phyloP scores from a whole-genome alignment of 2,329 filamentous ascomycete genomes.

The Teratosphaeria pseudoeucalypti region DNA sequence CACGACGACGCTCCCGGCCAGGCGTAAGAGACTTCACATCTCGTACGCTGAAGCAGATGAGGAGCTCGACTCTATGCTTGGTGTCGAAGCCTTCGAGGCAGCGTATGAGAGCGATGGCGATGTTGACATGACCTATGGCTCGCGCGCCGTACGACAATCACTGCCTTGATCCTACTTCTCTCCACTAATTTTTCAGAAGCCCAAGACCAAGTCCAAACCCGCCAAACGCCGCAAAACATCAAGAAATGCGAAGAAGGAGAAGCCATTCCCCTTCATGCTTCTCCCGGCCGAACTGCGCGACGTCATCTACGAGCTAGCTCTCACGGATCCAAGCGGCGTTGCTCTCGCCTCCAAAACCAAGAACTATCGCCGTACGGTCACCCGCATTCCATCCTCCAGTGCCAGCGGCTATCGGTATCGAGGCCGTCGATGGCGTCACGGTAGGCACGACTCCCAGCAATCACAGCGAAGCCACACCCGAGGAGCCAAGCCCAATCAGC shows the following conservation, averaged over 20 bases:
- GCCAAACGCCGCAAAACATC: conserved; percentile 2
- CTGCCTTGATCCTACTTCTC: too few relatives aligned
- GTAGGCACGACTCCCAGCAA: background rate
- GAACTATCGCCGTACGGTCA: conserved; percentile 12
- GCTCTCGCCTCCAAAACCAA: conserved; percentile 11
- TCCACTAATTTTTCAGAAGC: background rate
- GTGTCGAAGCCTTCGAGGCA: conserved; percentile 1
- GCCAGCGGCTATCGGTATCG: background rate
- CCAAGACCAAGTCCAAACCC: conserved; percentile 1
- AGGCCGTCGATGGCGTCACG: background rate
- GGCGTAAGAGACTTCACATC: conserved; percentile 20
- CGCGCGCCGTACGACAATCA: conserved; percentile 6
- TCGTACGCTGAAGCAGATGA: conserved; percentile 17
- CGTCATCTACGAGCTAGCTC: conserved; percentile 20
- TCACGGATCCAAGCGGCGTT: conserved; percentile 14
- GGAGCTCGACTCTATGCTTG: conserved; percentile 8
- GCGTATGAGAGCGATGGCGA: conserved; percentile 1
- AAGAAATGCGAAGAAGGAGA: conserved; percentile 3
- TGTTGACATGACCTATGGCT: conserved; percentile 5
- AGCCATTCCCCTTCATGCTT: conserved; percentile 17
- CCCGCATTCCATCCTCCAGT: conserved; percentile 6
- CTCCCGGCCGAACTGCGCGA: conserved; percentile 20
- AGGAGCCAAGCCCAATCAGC: background rate
- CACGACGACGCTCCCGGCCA: conserved; percentile 5
- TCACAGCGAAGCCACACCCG: background rate